phyloP scores from a whole-genome alignment of 768 basidiomycete genomes.

The Rubroboletus pulcherrimus region DNA sequence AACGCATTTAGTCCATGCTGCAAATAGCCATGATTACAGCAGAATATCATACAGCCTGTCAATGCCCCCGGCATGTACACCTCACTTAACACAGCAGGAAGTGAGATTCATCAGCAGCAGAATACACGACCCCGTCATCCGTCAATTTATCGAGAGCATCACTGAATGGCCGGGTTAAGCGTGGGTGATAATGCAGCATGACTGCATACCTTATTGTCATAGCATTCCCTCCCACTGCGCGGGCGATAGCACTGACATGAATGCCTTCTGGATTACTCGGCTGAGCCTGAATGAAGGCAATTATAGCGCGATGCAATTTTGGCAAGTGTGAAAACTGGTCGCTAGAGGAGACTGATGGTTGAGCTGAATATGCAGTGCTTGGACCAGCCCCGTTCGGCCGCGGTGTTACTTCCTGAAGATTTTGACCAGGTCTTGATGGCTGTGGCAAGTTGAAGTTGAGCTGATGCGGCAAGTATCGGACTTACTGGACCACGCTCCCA shows the following conservation, averaged over 20 bases:
- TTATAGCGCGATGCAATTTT: slow-evolving; percentile 56
- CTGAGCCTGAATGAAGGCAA: slow-evolving; percentile 55
- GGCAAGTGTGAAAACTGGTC: slow-evolving; percentile 58
- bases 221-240: slow-evolving; percentile 57
- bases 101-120: slow-evolving; percentile 80
- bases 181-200: neutral
- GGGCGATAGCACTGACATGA: slow-evolving; percentile 68
- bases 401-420: slow-evolving; percentile 7
- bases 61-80: neutral
- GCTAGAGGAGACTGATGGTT: slow-evolving; percentile 29
- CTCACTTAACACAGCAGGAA: slow-evolving; percentile 48
- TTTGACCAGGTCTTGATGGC: slow-evolving; percentile 35
- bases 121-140: slow-evolving; percentile 77
- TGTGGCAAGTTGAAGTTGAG: slow-evolving; percentile 9
- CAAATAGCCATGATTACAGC: neutral
- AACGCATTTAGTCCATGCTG: neutral
- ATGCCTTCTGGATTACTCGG: slow-evolving; percentile 60
- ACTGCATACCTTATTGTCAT: slow-evolving; percentile 55
- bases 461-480: neutral
- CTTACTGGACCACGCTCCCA: slow-evolving; percentile 66
- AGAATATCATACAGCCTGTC: neutral
- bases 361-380: slow-evolving; percentile 43
- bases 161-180: slow-evolving; percentile 35
- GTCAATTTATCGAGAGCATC: slow-evolving; percentile 73
- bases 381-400: slow-evolving; percentile 11